Evolutionary conservation across 345 rosid genomes (phyloP).

Genomic region (Aethionema arabicum): DNA sequence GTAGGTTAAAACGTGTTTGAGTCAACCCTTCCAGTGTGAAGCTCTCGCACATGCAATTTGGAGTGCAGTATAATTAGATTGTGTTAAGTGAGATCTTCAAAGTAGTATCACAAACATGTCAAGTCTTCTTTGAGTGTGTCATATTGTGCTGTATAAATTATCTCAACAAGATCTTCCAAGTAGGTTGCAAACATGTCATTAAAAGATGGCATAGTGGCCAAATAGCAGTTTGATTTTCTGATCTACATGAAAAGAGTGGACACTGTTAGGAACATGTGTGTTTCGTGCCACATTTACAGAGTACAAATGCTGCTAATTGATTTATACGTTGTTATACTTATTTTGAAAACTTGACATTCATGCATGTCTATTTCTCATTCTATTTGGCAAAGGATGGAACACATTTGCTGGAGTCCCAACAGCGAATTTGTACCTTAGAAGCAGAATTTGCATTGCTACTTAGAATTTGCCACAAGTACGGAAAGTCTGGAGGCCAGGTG

Average conservation of each 20-base stretch:
- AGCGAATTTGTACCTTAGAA: slow-evolving; percentile 79
- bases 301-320: slow-evolving; percentile 9
- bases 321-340: slow-evolving; percentile 12
- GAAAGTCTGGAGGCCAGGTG: slow-evolving; percentile 91
- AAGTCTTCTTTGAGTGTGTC: background rate
- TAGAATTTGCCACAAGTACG: slow-evolving; percentile 88
- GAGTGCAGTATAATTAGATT: background rate
- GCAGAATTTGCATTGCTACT: slow-evolving; percentile 78
- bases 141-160: background rate
- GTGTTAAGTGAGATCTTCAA: background rate
- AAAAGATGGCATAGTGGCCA: slow-evolving; percentile 15
- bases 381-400: slow-evolving; percentile 55
- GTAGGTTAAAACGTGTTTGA: background rate
- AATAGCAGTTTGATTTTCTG: slow-evolving; percentile 19
- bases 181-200: background rate
- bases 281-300: slow-evolving; percentile 6
- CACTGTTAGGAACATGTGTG: background rate
- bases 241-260: slow-evolving; percentile 4
- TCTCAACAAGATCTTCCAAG: background rate
- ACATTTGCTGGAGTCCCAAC: slow-evolving; percentile 72
- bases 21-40: slow-evolving; percentile 11
- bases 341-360: slow-evolving; percentile 4
- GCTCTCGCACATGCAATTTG: background rate
- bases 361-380: slow-evolving; percentile 17
- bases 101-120: background rate